Conservation (phyloP, 2,329 filamentous ascomycete species). For the Pleoardoris graminearum region DNA sequence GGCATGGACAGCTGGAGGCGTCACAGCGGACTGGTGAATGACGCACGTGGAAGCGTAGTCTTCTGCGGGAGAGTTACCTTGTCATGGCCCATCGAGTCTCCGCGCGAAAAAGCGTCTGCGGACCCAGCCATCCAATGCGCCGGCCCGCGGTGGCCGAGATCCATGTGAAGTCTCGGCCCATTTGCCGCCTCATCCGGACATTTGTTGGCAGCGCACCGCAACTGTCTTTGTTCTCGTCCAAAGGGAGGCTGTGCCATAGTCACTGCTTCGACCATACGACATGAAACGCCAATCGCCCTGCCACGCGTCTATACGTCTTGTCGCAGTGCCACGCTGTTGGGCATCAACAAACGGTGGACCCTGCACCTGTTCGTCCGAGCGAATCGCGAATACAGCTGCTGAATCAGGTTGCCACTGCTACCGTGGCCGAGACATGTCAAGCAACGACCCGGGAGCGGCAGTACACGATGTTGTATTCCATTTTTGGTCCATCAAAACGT, state of each 20-base stretch:
- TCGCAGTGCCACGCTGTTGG: not conserved
- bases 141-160: not conserved
- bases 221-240: not conserved
- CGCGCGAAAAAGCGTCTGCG: not conserved
- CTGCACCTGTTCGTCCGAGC: not conserved
- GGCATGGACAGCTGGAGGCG: not conserved
- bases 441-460: no score
- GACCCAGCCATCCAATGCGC: not conserved
- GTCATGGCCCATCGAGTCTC: not conserved
- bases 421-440: no score
- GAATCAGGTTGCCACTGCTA: no score
- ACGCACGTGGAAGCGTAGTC: constrained; percentile 4
- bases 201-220: not conserved
- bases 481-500: no score
- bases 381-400: no score
- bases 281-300: not conserved
- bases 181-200: constrained; percentile 4
- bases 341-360: not conserved
- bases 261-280: not conserved
- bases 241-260: not conserved
- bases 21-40: not conserved
- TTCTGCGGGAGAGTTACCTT: not conserved
- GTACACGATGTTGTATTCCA: no score
- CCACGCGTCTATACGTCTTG: not conserved
- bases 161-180: not conserved